These are phyloP conservation scores for Rosa rugosa DNA, from an alignment of 306 rosid genomes.

Conservation along the genomic window DNA sequence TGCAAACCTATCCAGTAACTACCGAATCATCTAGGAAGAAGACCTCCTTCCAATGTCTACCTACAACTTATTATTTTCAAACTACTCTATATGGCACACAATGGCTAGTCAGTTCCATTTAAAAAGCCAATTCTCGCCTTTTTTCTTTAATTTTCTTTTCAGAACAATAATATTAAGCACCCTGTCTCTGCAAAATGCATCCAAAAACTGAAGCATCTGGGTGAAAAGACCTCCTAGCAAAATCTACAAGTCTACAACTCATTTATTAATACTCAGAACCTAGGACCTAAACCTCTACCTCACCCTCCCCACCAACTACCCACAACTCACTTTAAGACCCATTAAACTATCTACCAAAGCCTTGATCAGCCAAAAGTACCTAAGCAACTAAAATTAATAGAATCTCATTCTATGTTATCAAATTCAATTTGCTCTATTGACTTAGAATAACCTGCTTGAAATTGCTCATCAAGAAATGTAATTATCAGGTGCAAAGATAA, in stretches of 20 bases:
- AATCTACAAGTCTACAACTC: neutral
- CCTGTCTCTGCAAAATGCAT: neutral
- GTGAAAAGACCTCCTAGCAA: neutral
- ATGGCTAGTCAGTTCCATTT: neutral
- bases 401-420: neutral
- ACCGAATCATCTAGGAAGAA: neutral
- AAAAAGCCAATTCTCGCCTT: neutral
- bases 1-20: neutral
- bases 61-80: neutral
- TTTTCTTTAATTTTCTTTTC: neutral
- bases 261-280: neutral
- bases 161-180: neutral
- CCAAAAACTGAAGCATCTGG: neutral
- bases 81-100: neutral
- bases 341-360: neutral
- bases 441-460: neutral
- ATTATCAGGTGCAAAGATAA: neutral
- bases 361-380: neutral
- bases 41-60: neutral
- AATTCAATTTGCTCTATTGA: too few species aligned
- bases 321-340: neutral
- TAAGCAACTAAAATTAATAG: neutral
- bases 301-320: neutral
- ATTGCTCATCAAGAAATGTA: neutral
- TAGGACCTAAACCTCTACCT: neutral